Base-by-base conservation (phyloP, 306 rosid species). In the Casuarina cunninghamiana region DNA sequence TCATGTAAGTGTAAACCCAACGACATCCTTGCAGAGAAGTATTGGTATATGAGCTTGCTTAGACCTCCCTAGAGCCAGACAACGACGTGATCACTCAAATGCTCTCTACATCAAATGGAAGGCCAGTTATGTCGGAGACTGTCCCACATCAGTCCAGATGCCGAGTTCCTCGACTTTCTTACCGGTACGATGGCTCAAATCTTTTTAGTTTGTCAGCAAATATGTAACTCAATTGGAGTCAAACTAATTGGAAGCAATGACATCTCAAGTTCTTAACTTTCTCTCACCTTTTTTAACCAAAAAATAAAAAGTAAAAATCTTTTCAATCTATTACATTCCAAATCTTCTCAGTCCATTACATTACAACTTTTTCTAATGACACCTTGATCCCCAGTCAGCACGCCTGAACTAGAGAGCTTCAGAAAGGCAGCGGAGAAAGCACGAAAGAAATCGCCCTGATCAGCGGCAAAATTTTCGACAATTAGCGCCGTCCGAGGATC, bases 381-480 rank as follows among this genome's bases (percentile, higher is more conserved):
- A 38, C 84, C 87, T 67, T 67, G 81, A 19, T 84, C 69, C 66
- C 83, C 75, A 45, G 5, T 73, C 1, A 84, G 75, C 39, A 66
- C 81, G 19, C 84, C 71, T 13, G 46, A 57, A 50, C 50, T 55
- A 50, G 84, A 84, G 61, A 84, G 84, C 84, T 80, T 84, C 57
- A 84, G 76, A 61, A 79, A 79, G 67, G 84, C 87, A 39, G 76
- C 71, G 11, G 87, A 72, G 68, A 83, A 83, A 12, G 76, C 81
- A 26, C 38, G 46, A 68, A 80, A 80, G 87, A 84, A 83, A 43
- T 63, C 53, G n/a, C 49, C 76, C 70, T 69, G 46, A 13, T 80
- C 41, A 1, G 6, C 69, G 1, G 76, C 84, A 19, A 84, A 79
- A 37, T 54, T 41, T 10, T 39, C 2, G 1, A 77, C 77, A 10